Evolutionary conservation across 441 rosid genomes (phyloP).

Genomic region (Arabidopsis lyrata): DNA sequence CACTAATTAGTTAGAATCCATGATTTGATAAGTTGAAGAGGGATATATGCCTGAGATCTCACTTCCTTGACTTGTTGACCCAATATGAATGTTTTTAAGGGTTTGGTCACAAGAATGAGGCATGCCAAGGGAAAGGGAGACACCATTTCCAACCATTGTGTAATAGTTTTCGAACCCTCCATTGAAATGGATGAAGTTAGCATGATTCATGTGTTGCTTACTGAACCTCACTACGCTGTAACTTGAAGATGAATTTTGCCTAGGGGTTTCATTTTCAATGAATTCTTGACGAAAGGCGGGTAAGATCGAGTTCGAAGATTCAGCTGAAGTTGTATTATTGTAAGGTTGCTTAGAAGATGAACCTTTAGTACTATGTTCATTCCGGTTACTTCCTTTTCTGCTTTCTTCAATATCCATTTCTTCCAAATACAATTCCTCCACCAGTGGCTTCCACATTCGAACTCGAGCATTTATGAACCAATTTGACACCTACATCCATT

Average conservation of each 20-base stretch:
- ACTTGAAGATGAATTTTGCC: slow-evolving; percentile 48
- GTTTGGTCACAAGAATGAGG: slow-evolving; percentile 57
- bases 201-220: slow-evolving; percentile 34
- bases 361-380: slow-evolving; percentile 19
- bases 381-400: slow-evolving; percentile 38
- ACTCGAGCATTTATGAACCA: slow-evolving; percentile 80
- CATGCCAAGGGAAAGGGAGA: slow-evolving; percentile 71
- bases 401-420: slow-evolving; percentile 56
- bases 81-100: slow-evolving; percentile 56
- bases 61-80: slow-evolving; percentile 45
- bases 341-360: slow-evolving; percentile 39
- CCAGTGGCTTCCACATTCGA: slow-evolving; percentile 76
- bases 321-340: slow-evolving; percentile 34
- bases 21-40: slow-evolving; percentile 25
- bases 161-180: slow-evolving; percentile 51
- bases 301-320: slow-evolving; percentile 47
- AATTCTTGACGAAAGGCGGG: slow-evolving; percentile 51
- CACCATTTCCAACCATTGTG: slow-evolving; percentile 54
- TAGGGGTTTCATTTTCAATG: slow-evolving; percentile 37
- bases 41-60: slow-evolving; percentile 34
- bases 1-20: slow-evolving; percentile 33
- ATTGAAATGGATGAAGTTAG: slow-evolving; percentile 48
- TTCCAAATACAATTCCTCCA: slow-evolving; percentile 67
- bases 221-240: slow-evolving; percentile 30
- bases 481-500: slow-evolving; percentile 58